Evolutionary conservation across 208 protist genomes (phyloP), one percentile per base, ranked within the genome.

Genomic region (Endotrypanum monterogeii): DNA sequence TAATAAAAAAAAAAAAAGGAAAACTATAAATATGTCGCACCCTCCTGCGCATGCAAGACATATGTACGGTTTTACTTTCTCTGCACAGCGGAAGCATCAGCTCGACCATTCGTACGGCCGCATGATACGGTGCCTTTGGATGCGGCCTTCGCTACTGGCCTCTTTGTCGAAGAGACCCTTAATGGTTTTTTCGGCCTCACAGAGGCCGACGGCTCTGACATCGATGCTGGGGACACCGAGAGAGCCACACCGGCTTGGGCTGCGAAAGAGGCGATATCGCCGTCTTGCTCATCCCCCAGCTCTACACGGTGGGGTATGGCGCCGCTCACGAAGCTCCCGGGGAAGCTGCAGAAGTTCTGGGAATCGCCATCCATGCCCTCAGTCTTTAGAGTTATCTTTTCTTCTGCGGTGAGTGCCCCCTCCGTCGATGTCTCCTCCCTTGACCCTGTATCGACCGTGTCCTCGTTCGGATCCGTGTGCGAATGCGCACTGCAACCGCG

Each of bases 381-480:
- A 3, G 50, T 28, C 48, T 51, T 18, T 20, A 51, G n/a, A n/a
- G n/a, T n/a, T n/a, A n/a, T 28, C 16, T 2, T 20, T 11, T 44
- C 30, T 50, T 56, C 66, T 3, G 55, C 66, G 48, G 50, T 52
- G n/a, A n/a, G 44, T 9, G 20, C 39, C 12, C 8, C 48, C 30
- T 18, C 11, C 50, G 65, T 28, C 65, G 12, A 54, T 32, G 7
- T 20, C 30, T 54, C 46, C 32, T 14, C 50, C 48, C 18, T 55
- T 51, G 46, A 6, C 9, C 28, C 57, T 18, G 50, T 32, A 35
- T 16, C 16, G n/a, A 32, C 39, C 8, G 54, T n/a, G 63, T 25
- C 44, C 25, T 52, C 54, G 11, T 41, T 54, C 66, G 46, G 66
- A 55, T 58, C 66, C 18, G 11, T 50, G 66, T 70, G 20, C 9